phyloP scores from a whole-genome alignment of 1,284 basidiomycete genomes.

The Apiotrichum gracile region DNA sequence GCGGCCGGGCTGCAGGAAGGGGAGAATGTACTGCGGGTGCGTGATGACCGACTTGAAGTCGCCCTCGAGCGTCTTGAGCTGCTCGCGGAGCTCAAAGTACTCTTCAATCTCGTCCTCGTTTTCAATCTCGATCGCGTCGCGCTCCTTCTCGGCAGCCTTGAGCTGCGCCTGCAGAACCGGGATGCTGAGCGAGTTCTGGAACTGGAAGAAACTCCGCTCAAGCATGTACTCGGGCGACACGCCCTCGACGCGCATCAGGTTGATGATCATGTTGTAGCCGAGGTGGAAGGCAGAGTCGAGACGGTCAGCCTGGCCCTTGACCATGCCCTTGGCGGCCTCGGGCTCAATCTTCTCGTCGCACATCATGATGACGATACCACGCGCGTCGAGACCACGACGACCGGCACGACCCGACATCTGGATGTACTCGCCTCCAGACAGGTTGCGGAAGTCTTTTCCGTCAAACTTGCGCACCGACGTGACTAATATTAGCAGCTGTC shows the following conservation, averaged over 20 bases:
- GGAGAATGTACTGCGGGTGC: slow-evolving; percentile 86
- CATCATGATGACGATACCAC: slow-evolving; percentile 99
- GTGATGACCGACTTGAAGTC: slow-evolving; percentile 91
- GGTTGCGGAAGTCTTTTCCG: slow-evolving; percentile 85
- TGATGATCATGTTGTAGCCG: slow-evolving; percentile 99
- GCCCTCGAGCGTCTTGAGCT: slow-evolving; percentile 75
- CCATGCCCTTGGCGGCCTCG: slow-evolving; percentile 86
- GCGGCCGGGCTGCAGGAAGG: slow-evolving; percentile 88
- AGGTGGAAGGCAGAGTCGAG: slow-evolving; percentile 98
- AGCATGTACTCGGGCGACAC: slow-evolving; percentile 99
- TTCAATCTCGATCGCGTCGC: slow-evolving; percentile 64
- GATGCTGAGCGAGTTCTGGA: slow-evolving; percentile 87
- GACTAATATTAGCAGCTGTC: slow-evolving; percentile 44
- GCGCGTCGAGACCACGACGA: slow-evolving; percentile 91
- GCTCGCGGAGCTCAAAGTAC: slow-evolving; percentile 86
- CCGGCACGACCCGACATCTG: slow-evolving; percentile 99
- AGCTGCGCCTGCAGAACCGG: slow-evolving; percentile 82
- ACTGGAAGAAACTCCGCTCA: slow-evolving; percentile 95
- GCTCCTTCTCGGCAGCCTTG: slow-evolving; percentile 63
- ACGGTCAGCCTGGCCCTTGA: slow-evolving; percentile 96
- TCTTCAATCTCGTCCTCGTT: slow-evolving; percentile 79
- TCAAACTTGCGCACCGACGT: slow-evolving; percentile 94
- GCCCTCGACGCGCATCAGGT: slow-evolving; percentile 97
- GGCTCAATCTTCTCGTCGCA: slow-evolving; percentile 97
- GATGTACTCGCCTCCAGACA: slow-evolving; percentile 78